Conservation (phyloP, 1,284 basidiomycete genomes). For the Rhodotorula sp. region DNA sequence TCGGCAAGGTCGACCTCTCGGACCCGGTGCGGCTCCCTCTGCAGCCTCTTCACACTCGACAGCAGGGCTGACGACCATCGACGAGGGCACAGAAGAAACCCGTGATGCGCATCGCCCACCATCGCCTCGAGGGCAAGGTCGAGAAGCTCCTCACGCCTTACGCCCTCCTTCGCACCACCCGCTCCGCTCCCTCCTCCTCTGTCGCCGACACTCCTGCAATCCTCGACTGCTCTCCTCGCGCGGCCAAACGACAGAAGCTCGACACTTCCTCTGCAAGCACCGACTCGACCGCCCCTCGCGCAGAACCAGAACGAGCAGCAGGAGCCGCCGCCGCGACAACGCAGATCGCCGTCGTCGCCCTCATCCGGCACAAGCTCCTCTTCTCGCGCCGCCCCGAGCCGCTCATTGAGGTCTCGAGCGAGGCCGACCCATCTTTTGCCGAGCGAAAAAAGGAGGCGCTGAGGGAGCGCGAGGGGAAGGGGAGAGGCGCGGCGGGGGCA, state of each 20-base stretch:
- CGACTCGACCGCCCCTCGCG: not conserved
- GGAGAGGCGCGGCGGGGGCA: slow-evolving; percentile 2
- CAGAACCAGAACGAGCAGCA: not conserved
- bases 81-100: slow-evolving; percentile 37
- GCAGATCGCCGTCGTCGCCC: slow-evolving; percentile 34
- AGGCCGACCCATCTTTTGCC: slow-evolving; percentile 15
- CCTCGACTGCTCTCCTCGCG: not conserved
- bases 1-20: slow-evolving; percentile 44
- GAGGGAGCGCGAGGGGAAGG: not conserved
- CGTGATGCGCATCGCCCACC: slow-evolving; percentile 44
- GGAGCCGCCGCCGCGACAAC: not conserved
- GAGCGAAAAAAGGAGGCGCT: not conserved
- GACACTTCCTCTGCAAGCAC: not conserved
- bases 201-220: not conserved
- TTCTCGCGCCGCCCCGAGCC: slow-evolving; percentile 45
- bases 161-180: slow-evolving; percentile 42
- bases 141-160: slow-evolving; percentile 41
- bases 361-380: slow-evolving; percentile 42
- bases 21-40: slow-evolving; percentile 34
- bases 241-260: not conserved
- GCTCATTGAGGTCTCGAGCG: slow-evolving; percentile 33
- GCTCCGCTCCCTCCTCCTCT: not conserved
- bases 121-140: slow-evolving; percentile 44
- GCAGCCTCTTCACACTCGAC: no score
- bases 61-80: not conserved